Evolutionary conservation across 345 rosid genomes (phyloP).

Genomic region (Dipteronia sinensis): DNA sequence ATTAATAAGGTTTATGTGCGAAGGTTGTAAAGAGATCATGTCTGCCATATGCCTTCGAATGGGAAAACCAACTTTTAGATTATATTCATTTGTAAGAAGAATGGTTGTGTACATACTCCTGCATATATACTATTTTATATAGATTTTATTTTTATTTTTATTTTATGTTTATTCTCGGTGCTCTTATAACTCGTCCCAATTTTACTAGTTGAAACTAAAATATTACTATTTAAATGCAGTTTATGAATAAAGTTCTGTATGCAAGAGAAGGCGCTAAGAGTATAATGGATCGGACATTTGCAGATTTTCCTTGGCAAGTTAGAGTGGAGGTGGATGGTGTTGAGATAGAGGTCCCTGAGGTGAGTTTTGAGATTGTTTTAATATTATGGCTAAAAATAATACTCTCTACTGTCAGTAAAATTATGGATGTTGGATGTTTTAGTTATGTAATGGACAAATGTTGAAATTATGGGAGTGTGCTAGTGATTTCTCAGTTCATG

Average conservation of each 20-base stretch:
- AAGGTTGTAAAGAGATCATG: background rate
- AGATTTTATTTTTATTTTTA: background rate
- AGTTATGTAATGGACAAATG: background rate
- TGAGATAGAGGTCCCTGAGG: constrained; percentile 91
- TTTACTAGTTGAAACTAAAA: constrained; percentile 26
- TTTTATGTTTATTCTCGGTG: background rate
- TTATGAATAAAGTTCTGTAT: constrained; percentile 90
- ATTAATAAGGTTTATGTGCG: background rate
- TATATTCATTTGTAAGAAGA: background rate
- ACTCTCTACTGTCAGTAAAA: background rate
- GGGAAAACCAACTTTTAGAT: background rate
- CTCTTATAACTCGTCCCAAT: constrained; percentile 2
- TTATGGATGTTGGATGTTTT: background rate
- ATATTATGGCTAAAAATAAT: background rate
- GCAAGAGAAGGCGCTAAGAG: constrained; percentile 92
- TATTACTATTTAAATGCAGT: constrained; percentile 46
- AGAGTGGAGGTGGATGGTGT: constrained; percentile 87
- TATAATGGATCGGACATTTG: constrained; percentile 90
- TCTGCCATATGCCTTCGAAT: background rate
- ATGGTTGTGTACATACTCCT: background rate
- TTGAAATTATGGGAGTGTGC: background rate
- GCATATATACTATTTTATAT: background rate
- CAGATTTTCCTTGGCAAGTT: constrained; percentile 84
- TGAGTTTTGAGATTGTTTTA: constrained; percentile 27
- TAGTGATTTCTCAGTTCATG: background rate